phyloP scores from a whole-genome alignment of 2,329 filamentous ascomycete genomes.

The Aspergillus sp. region DNA sequence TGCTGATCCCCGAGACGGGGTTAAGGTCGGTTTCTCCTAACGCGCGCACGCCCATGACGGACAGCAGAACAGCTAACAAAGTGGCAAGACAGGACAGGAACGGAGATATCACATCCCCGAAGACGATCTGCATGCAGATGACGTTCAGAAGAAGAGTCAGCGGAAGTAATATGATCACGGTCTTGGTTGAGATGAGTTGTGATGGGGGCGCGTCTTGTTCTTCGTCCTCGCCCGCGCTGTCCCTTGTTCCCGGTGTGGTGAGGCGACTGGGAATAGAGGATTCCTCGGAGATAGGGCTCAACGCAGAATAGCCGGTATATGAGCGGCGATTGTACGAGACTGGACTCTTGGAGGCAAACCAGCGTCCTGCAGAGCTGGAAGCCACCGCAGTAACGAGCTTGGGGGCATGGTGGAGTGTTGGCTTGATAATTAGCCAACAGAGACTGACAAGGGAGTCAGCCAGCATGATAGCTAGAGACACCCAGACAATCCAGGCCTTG shows the following conservation, averaged over 20 bases:
- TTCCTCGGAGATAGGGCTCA: conserved; percentile 23
- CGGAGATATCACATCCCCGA: conserved; percentile 76
- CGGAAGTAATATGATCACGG: conserved; percentile 71
- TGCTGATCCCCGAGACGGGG: conserved; percentile 93
- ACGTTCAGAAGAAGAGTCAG: conserved; percentile 78
- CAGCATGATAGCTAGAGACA: conserved; percentile 94
- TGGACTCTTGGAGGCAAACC: conserved; percentile 22
- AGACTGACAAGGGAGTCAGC: conserved; percentile 88
- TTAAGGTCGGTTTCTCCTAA: conserved; percentile 87
- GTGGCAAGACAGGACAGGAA: conserved; percentile 75
- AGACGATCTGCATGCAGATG: conserved; percentile 75
- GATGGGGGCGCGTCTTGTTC: conserved; percentile 78
- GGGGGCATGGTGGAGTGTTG: conserved; percentile 53
- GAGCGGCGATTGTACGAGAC: conserved; percentile 18
- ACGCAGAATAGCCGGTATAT: conserved; percentile 30
- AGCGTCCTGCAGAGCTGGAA: conserved; percentile 26
- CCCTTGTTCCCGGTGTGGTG: background rate
- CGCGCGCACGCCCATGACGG: conserved; percentile 63
- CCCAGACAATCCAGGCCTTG: conserved; percentile 98
- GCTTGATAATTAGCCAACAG: conserved; percentile 69
- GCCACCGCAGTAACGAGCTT: conserved; percentile 27
- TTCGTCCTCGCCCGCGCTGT: conserved; percentile 37
- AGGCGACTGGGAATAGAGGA: conserved; percentile 13
- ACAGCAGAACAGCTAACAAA: conserved; percentile 71
- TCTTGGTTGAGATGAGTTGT: conserved; percentile 71